Conservation (phyloP, 202 grass and related monocot genomes). For the Zoysia matrella region DNA sequence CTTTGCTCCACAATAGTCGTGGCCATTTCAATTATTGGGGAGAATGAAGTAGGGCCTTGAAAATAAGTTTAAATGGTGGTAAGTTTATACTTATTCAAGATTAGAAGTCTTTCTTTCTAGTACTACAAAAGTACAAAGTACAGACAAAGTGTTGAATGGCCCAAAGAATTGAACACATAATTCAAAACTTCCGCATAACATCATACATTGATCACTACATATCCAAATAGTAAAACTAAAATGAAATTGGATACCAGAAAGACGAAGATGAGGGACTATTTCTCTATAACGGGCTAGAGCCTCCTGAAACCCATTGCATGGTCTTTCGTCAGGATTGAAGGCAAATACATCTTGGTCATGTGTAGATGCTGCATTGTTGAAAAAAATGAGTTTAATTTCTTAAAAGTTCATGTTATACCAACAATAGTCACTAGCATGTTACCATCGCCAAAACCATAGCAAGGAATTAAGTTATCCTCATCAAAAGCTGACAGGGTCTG, state of each 20-base stretch:
- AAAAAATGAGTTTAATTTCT: conserved; percentile 34
- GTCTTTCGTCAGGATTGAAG: conserved; percentile 75
- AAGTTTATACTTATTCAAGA: not conserved
- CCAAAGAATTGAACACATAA: not conserved
- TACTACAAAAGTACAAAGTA: not conserved
- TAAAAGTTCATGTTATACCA: conserved; percentile 21
- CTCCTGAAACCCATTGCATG: conserved; percentile 78
- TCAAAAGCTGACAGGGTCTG: conserved; percentile 77
- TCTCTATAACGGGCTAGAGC: conserved; percentile 76
- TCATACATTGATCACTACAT: conserved; percentile 27
- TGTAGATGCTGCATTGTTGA: conserved; percentile 63
- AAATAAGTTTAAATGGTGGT: conserved; percentile 32
- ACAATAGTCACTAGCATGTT: conserved; percentile 34
- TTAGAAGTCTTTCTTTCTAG: not conserved
- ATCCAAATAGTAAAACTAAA: conserved; percentile 27
- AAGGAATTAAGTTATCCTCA: conserved; percentile 86
- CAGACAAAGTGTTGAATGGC: not conserved
- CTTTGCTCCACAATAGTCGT: conserved; percentile 81
- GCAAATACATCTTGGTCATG: conserved; percentile 92
- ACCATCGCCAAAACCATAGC: conserved; percentile 94
- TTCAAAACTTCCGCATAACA: conserved; percentile 11
- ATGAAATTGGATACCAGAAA: conserved; percentile 66
- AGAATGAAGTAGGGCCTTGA: conserved; percentile 82
- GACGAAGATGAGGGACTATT: conserved; percentile 75
- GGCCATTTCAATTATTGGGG: conserved; percentile 90